Evolutionary conservation across 768 basidiomycete genomes (phyloP), one percentile per base, ranked within the genome.

Genomic region (Boletales sp.): DNA sequence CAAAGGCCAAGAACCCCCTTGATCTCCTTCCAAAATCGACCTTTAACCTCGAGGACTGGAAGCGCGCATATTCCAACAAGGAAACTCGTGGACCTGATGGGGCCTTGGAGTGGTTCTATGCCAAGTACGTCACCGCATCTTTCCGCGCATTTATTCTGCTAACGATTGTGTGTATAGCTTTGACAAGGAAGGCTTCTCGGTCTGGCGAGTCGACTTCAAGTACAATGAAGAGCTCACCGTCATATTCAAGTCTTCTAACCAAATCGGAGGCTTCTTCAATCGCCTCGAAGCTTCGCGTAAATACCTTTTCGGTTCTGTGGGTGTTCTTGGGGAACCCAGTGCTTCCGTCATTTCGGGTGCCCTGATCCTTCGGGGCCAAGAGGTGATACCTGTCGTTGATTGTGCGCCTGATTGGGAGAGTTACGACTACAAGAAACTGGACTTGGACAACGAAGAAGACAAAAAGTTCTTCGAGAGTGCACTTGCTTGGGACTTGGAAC

Each of bases 211-310:
- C 48, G 90, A 92, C 75, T 99, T 90, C 86, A 97, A 95, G 77
- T 98, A 95, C 83, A 90, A 90, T 73, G 77, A 84, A 18, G 94
- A 97, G 71, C 84, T 97, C 55, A 93, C 93, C 18, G 83, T 84
- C 70, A 81, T 80, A 45, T 97, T 91, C 81, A 97, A 92, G 94
- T 94, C 91, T 52, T 81, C 83, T 54, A 97, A 97, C 80, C 90
- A 88, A 71, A 83, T 97, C 63, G 82, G 83, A 51, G 95, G 95
- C 15, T 93, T 95, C 84, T 97, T 94, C 82, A 90, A 94, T 80
- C 91, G 97, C 50, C 84, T 99, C 9, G 97, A 98, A 75, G 97
- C 84, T 10, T 93, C 94, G 19, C 87, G 95, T 71, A 95, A 97
- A 72, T 95, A 97, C 78, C 80, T 94, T 56, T 97, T 97, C 69